Evolutionary conservation across 2,329 filamentous ascomycete species (phyloP).

Genomic region (Immersiporthe knoxdaviesiana): DNA sequence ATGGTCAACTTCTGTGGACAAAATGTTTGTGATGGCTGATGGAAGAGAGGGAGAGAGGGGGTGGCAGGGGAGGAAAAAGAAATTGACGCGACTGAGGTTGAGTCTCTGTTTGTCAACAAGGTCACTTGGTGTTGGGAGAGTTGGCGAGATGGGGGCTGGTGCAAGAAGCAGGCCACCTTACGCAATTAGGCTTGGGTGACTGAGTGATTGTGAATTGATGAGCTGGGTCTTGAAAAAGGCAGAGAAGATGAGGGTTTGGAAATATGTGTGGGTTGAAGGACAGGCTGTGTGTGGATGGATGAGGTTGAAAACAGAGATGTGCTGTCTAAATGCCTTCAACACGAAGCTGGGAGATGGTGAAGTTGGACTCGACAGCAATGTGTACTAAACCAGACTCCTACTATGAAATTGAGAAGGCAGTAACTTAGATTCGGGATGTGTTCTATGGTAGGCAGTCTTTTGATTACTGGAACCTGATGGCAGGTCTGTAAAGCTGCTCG

Average conservation of each 20-base stretch:
- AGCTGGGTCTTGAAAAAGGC: background rate
- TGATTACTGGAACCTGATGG: background rate
- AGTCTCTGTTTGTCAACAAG: background rate
- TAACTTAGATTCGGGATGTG: background rate
- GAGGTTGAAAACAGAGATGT: no score
- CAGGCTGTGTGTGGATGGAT: background rate
- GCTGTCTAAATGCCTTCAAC: background rate
- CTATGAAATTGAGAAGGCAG: background rate
- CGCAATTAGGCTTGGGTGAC: background rate
- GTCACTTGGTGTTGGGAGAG: background rate
- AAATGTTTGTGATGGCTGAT: background rate
- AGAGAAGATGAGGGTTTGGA: background rate
- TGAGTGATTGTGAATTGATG: background rate
- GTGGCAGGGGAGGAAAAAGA: no score
- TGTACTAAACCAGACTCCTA: background rate
- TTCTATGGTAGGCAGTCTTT: background rate
- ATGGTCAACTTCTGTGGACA: background rate
- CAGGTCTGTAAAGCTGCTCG: background rate
- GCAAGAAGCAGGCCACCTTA: background rate
- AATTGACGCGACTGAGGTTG: background rate
- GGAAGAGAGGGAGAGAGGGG: background rate
- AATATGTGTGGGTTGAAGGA: background rate
- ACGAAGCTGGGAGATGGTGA: background rate
- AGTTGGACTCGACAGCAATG: background rate
- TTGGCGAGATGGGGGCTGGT: background rate